Conservation (phyloP, 805 yeast species). For the Ogataea populi-albae region DNA sequence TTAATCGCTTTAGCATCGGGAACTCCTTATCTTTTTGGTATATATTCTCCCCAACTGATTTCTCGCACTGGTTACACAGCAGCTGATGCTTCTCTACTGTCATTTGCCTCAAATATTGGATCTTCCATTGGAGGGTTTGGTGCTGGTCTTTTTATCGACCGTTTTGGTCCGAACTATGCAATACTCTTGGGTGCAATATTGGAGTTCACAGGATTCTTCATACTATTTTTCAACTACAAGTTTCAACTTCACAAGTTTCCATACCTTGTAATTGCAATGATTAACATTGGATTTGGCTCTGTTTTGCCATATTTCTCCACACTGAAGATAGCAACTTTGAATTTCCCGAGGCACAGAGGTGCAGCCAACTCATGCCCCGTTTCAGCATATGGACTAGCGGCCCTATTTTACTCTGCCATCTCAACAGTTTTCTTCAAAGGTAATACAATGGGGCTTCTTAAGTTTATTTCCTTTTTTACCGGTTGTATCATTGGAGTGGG, state of each 20-base stretch:
- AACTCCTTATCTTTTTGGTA: conserved; percentile 71
- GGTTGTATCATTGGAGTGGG: conserved; percentile 45
- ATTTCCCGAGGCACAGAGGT: conserved; percentile 70
- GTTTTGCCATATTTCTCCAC: conserved; percentile 59
- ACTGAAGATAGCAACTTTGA: conserved; percentile 54
- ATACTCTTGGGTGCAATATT: conserved; percentile 53
- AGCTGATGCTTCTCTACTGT: conserved; percentile 59
- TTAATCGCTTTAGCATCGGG: conserved; percentile 54
- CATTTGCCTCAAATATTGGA: conserved; percentile 62
- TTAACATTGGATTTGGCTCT: conserved; percentile 62
- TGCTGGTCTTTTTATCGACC: conserved; percentile 68
- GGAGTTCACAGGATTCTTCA: conserved; percentile 53
- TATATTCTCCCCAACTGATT: conserved; percentile 72
- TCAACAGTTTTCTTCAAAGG: conserved; percentile 52
- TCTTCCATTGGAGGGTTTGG: conserved; percentile 66
- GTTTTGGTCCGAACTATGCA: conserved; percentile 52
- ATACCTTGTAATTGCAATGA: conserved; percentile 48
- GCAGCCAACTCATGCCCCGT: conserved; percentile 69
- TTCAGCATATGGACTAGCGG: conserved; percentile 68
- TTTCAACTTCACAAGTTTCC: conserved; percentile 37
- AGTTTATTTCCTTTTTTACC: conserved; percentile 53
- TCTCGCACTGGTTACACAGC: conserved; percentile 54
- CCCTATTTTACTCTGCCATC: conserved; percentile 57
- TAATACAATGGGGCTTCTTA: conserved; percentile 52
- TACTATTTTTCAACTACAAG: conserved; percentile 47